Percentiles rank a stretch among this genome's conserved stretches.
Evolutionary conservation across 352 stramenopile species (phyloP).

Genomic region (Bremia lactucae): DNA sequence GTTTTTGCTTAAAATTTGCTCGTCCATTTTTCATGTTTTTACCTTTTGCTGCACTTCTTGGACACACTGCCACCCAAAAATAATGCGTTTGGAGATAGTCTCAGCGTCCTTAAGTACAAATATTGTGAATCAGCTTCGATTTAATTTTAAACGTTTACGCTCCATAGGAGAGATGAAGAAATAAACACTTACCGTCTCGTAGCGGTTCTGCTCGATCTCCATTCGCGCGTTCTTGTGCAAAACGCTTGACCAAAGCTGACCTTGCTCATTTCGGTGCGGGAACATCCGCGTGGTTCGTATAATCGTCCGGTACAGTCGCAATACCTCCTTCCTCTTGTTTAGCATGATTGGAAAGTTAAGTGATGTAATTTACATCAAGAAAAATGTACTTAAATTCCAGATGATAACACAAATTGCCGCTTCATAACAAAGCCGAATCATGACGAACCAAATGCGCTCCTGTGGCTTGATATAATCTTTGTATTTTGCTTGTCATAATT

Average conservation of each 20-base stretch:
- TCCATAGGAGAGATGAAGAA: too few species aligned
- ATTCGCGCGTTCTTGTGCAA: constrained; percentile 62
- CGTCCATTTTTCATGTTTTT: too few species aligned
- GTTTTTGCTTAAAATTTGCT: too few species aligned
- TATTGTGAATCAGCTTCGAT: too few species aligned
- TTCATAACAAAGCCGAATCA: too few species aligned
- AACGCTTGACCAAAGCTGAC: constrained; percentile 51
- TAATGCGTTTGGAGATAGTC: constrained; percentile 65
- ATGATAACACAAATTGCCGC: too few species aligned
- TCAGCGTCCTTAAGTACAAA: constrained; percentile 40
- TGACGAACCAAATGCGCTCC: too few species aligned
- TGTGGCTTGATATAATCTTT: too few species aligned
- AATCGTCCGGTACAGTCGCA: constrained; percentile 76
- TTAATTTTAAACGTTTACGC: too few species aligned
- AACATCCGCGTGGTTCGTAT: constrained; percentile 65
- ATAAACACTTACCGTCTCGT: constrained; percentile 58
- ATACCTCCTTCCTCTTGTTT: constrained; percentile 62
- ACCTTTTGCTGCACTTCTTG: constrained; percentile 73
- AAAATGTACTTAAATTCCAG: too few species aligned
- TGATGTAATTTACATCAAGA: too few species aligned
- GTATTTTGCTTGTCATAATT: too few species aligned
- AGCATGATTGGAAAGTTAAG: constrained; percentile 23
- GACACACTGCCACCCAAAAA: constrained; percentile 69
- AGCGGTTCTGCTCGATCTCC: constrained; percentile 72
- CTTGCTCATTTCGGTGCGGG: constrained; percentile 63